Base-by-base conservation (phyloP, 306 rosid species). In the Acmispon strigosus region DNA sequence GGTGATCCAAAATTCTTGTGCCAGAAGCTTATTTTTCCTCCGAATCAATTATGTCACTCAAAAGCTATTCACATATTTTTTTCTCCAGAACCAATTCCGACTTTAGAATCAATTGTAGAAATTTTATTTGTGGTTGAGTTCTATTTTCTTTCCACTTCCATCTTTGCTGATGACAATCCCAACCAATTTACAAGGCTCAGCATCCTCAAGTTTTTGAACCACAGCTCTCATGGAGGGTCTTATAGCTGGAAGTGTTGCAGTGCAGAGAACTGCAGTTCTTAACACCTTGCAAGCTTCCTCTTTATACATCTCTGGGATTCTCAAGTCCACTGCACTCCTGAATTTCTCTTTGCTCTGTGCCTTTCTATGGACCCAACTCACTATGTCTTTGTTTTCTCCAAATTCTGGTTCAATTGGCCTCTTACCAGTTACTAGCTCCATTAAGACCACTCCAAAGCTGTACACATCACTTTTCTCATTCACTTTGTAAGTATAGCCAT, bases 401-500 rank as follows among this genome's bases (percentile, higher is more conserved):
- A 80, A 95, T 41, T 85, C 96, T 0, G 88, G 37, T 20, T 95
- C 97, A 1, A 78, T 91, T 3, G 99, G 89, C 79, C 81, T 95
- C 57, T 87, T 95, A 0, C 99, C 96, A 0, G 85, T 87, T 64
- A 91, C 97, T 0, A 95, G 59, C 80, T 95, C 99, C 91, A 95
- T 82, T 9, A 95, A 42, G 18, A 95, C 99, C 17, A 95, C 99
- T 2, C 99, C 97, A 37, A 91, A 94, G 39, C 99, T 94, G 19
- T 94, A 94, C 39, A 94, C 96, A 6, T 95, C 99, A 55, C 97
- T 86, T 81, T 95, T 95, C 86, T 91, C 99, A 12, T 82, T 92
- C 56, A 95, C 96, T 39, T 77, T 91, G 85, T 76, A 78, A 0
- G 91, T 89, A 81, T 95, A 95, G 0, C 91, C 99, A 68, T 91